These are phyloP conservation scores for Sophora flavescens DNA, from an alignment of 306 rosid genomes.

Conservation along the genomic window DNA sequence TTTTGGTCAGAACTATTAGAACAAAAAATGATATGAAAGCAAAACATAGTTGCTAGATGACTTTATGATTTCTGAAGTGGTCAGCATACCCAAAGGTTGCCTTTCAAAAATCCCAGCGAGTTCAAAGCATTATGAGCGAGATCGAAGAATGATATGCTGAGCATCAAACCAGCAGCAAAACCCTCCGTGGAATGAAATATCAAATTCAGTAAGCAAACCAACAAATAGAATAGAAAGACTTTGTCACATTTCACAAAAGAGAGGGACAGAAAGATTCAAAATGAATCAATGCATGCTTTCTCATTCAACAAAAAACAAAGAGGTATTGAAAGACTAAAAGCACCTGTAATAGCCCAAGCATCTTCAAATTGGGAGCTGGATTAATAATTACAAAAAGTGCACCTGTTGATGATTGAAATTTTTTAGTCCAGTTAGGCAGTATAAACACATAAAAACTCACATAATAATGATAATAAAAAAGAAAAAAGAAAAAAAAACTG, in stretches of 20 bases:
- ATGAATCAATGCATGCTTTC: not conserved
- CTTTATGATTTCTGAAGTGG: constrained; percentile 7
- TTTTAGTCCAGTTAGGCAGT: constrained; percentile 37
- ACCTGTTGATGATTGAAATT: constrained; percentile 59
- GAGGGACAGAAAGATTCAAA: constrained; percentile 8
- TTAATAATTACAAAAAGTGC: constrained; percentile 73
- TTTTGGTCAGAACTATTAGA: constrained; percentile 34
- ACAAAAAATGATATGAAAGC: constrained; percentile 6
- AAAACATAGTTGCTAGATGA: constrained; percentile 10
- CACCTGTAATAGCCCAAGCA: constrained; percentile 84
- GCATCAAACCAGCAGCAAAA: constrained; percentile 97
- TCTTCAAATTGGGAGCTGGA: constrained; percentile 77
- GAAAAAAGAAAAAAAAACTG: too few species aligned
- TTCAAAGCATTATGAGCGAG: constrained; percentile 97
- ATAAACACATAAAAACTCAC: constrained; percentile 14
- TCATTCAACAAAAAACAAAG: not conserved
- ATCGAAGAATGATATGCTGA: constrained; percentile 96
- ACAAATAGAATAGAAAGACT: constrained; percentile 11
- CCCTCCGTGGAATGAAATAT: constrained; percentile 62
- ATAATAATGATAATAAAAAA: not conserved
- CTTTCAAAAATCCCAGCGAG: constrained; percentile 93
- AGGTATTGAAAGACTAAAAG: not conserved
- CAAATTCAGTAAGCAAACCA: not conserved
- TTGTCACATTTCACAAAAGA: not conserved
- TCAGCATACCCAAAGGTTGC: constrained; percentile 84